A percentile compares a stretch with the other conserved stretches of the same genome.
These are phyloP conservation scores for Candida sp. DNA, from an alignment of 1,139 yeast genomes.

Conservation along the genomic window DNA sequence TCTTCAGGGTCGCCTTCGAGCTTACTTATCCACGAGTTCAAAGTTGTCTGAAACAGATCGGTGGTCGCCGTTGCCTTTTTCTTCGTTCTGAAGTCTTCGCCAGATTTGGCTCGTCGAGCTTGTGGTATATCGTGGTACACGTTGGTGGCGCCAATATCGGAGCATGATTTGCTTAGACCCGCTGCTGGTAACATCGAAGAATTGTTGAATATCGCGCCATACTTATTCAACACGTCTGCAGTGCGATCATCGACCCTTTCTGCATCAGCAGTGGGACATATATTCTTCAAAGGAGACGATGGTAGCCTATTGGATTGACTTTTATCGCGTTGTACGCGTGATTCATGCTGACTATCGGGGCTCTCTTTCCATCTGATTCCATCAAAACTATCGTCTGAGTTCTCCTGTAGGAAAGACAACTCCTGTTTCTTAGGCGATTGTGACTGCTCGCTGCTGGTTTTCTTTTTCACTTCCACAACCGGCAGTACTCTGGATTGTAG, in stretches of 20 bases:
- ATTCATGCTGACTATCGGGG: conserved; percentile 19
- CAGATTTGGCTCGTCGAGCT: conserved; percentile 31
- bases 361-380: conserved; percentile 48
- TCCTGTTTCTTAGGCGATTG: conserved; percentile 2
- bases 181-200: conserved; percentile 25
- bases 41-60: conserved; percentile 15
- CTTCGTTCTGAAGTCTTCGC: conserved; percentile 22
- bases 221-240: conserved; percentile 40
- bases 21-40: conserved; percentile 38
- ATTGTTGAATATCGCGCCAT: conserved; percentile 36
- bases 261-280: conserved; percentile 2
- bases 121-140: conserved; percentile 19
- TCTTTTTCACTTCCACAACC: conserved; percentile 7
- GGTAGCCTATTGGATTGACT: conserved; percentile 2
- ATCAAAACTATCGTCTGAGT: conserved; percentile 52
- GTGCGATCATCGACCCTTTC: conserved; percentile 28
- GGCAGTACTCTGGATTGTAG: conserved; percentile 10
- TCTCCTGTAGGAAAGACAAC: conserved; percentile 24
- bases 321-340: conserved; percentile 12
- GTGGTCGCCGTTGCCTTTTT: neutral
- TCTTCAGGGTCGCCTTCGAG: conserved; percentile 22
- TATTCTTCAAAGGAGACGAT: conserved; percentile 43
- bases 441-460: neutral
- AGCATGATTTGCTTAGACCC: conserved; percentile 24
- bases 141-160: conserved; percentile 24